Evolutionary conservation across 2,329 filamentous ascomycete species (phyloP).

Genomic region (Phyllosticta citriasiana): DNA sequence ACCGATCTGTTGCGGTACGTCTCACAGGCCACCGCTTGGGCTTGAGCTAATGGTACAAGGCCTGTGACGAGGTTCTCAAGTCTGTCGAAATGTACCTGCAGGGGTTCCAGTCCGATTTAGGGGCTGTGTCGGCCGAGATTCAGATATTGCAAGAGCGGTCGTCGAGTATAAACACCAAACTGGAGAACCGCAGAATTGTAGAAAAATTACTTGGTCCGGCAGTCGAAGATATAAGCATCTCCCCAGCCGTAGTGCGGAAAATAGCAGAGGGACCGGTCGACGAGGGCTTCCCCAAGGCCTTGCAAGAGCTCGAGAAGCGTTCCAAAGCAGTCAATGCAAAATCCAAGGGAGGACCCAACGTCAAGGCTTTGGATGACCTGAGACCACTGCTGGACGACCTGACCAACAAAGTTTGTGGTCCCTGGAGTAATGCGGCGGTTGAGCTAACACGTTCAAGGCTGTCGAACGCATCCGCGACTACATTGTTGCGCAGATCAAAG

Average conservation of each 20-base stretch:
- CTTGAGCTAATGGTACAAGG: slow-evolving; percentile 22
- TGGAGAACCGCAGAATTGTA: slow-evolving; percentile 82
- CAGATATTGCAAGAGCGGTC: slow-evolving; percentile 86
- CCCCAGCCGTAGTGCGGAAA: slow-evolving; percentile 71
- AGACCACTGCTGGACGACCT: slow-evolving; percentile 78
- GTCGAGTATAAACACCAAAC: slow-evolving; percentile 65
- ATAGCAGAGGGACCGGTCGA: slow-evolving; percentile 86
- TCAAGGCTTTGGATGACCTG: slow-evolving; percentile 74
- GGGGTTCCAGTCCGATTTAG: slow-evolving; percentile 88
- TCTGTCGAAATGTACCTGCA: slow-evolving; percentile 89
- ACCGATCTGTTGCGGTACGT: slow-evolving; percentile 61
- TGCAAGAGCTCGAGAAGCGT: slow-evolving; percentile 76
- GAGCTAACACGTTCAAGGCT: slow-evolving; percentile 34
- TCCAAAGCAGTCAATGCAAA: slow-evolving; percentile 62
- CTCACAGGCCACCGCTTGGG: neutral
- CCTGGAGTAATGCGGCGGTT: neutral
- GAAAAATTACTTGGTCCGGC: slow-evolving; percentile 80
- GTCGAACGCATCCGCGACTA: slow-evolving; percentile 90
- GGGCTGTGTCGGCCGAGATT: slow-evolving; percentile 86
- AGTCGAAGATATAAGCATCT: slow-evolving; percentile 84
- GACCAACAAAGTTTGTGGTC: slow-evolving; percentile 55
- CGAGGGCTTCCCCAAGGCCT: slow-evolving; percentile 72
- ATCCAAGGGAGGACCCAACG: slow-evolving; percentile 48
- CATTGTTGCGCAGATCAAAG: slow-evolving; percentile 88
- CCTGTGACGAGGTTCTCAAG: slow-evolving; percentile 85